Evolutionary conservation across 208 protist species (phyloP).

Genomic region (Trypanosoma caninum): DNA sequence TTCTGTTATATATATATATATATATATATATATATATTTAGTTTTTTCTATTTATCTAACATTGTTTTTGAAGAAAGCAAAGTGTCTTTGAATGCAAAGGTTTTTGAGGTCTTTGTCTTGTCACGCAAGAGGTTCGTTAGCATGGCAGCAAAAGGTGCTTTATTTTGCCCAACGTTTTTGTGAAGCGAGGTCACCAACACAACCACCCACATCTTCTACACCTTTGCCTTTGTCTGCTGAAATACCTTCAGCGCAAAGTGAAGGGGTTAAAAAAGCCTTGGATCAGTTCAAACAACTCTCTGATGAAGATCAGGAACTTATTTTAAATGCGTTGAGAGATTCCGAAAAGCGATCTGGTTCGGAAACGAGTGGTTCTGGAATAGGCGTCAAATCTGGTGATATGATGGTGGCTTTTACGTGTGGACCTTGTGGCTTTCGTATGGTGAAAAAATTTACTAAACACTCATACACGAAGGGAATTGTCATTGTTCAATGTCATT

Average conservation of each 20-base stretch:
- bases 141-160: not conserved
- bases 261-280: slow-evolving; percentile 18
- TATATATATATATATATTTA: slow-evolving; percentile 3
- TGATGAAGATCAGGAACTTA: slow-evolving; percentile 53
- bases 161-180: slow-evolving; percentile 8
- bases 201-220: not conserved
- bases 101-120: not conserved
- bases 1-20: slow-evolving; percentile 3
- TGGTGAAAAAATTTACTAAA: slow-evolving; percentile 90
- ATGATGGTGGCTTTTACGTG: slow-evolving; percentile 91
- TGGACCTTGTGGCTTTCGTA: slow-evolving; percentile 77
- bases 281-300: slow-evolving; percentile 48
- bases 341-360: slow-evolving; percentile 46
- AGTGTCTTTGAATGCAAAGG: too few species aligned
- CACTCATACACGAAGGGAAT: slow-evolving; percentile 91
- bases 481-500: slow-evolving; percentile 89
- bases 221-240: not conserved
- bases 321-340: slow-evolving; percentile 48
- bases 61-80: slow-evolving; percentile 3
- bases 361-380: slow-evolving; percentile 74
- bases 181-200: not conserved
- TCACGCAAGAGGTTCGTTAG: not conserved
- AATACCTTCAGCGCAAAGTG: not conserved
- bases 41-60: not conserved
- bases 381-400: slow-evolving; percentile 70